Conservation (phyloP, 2,329 filamentous ascomycete species). For the Fusarium gaditjirri region DNA sequence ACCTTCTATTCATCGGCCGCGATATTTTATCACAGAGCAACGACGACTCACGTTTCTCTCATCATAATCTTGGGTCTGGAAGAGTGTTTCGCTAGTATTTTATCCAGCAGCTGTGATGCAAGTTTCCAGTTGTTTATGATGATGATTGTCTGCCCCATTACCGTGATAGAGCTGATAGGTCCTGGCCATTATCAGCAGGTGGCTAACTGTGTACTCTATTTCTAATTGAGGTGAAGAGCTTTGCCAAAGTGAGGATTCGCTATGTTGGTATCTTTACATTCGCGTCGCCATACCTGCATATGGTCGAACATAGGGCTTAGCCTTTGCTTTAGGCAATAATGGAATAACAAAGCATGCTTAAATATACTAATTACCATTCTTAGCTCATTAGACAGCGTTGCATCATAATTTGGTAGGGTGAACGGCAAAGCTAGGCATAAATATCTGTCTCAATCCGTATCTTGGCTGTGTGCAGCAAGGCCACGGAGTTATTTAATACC, state of each 20-base stretch:
- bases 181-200: not conserved
- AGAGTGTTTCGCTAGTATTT: constrained; percentile 22
- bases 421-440: too few relatives aligned
- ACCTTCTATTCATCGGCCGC: not conserved
- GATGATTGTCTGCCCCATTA: constrained; percentile 54
- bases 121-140: constrained; percentile 52
- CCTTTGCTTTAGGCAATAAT: not conserved
- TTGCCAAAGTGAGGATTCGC: too few relatives aligned
- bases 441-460: too few relatives aligned
- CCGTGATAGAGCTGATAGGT: constrained; percentile 48
- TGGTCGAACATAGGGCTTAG: not conserved
- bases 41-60: constrained; percentile 21
- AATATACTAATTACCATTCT: too few relatives aligned
- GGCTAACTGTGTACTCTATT: accelerated
- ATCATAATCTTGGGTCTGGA: constrained; percentile 28
- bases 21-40: not conserved
- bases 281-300: too few relatives aligned
- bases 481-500: too few relatives aligned
- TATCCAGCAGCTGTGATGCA: constrained; percentile 52
- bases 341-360: accelerated
- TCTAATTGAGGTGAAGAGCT: too few relatives aligned
- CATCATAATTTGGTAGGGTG: not conserved
- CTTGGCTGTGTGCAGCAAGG: too few relatives aligned
- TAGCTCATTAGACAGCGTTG: too few relatives aligned
- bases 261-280: not conserved